Percentiles rank a stretch among this genome's conserved stretches.
These are phyloP conservation scores for Pseudopyrenochaeta lycopersici DNA, from an alignment of 2,329 filamentous ascomycete genomes.

Conservation along the genomic window DNA sequence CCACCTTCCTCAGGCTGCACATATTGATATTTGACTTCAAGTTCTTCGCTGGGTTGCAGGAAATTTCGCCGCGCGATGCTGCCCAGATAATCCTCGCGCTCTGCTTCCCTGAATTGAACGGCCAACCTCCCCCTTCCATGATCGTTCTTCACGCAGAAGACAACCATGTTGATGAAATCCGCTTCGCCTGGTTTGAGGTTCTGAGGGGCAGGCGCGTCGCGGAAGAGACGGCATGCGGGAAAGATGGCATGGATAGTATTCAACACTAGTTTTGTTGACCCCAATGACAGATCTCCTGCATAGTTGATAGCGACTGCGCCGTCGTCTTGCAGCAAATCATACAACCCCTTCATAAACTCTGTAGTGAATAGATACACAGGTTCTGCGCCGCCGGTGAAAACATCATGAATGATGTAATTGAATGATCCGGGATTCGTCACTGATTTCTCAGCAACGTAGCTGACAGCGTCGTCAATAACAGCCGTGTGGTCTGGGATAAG, in stretches of 20 bases:
- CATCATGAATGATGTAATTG: conserved; percentile 96
- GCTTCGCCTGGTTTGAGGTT: conserved; percentile 41
- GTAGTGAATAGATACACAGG: conserved; percentile 87
- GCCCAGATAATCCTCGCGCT: conserved; percentile 72
- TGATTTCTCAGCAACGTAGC: conserved; percentile 68
- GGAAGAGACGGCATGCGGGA: conserved; percentile 89
- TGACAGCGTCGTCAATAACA: conserved; percentile 83
- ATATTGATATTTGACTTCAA: conserved; percentile 58
- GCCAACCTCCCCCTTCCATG: conserved; percentile 42
- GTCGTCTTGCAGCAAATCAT: conserved; percentile 74
- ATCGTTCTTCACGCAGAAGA: conserved; percentile 82
- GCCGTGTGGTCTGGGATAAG: conserved; percentile 79
- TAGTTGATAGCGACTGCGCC: conserved; percentile 96
- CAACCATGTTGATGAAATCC: conserved; percentile 95
- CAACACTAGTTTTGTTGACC: conserved; percentile 79
- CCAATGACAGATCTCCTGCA: conserved; percentile 83
- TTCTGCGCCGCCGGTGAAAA: conserved; percentile 96
- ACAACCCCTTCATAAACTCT: conserved; percentile 79
- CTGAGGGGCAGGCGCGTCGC: conserved; percentile 71
- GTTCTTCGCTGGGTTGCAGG: conserved; percentile 76
- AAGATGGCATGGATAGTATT: conserved; percentile 85
- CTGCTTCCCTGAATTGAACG: conserved; percentile 73
- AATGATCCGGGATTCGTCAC: conserved; percentile 61
- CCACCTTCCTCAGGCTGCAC: conserved; percentile 49
- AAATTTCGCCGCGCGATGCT: conserved; percentile 76